Conservation (phyloP, 768 basidiomycete species). For the Kwoniella dejecticola region DNA sequence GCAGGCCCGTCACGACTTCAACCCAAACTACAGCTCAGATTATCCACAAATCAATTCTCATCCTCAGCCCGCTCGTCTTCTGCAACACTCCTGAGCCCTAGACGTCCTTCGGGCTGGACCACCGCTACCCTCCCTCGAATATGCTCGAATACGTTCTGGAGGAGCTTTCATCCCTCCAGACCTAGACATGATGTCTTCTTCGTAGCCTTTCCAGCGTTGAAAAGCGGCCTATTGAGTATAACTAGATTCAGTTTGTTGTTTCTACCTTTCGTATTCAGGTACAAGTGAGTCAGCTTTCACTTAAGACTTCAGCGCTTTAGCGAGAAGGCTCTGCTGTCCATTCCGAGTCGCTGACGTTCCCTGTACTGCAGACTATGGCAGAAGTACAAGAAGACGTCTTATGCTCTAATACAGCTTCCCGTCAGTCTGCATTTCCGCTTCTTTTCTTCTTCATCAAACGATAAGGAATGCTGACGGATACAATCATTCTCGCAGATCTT, state of each 20-base stretch:
- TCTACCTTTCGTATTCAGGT: conserved; percentile 48
- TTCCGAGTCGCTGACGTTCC: neutral
- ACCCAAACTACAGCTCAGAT: too few species aligned
- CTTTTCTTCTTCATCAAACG: neutral
- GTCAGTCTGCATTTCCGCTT: conserved; percentile 38
- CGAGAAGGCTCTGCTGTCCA: too few species aligned
- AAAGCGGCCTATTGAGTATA: conserved; percentile 56
- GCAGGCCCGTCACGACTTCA: too few species aligned
- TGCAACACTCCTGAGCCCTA: too few species aligned
- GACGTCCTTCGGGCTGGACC: too few species aligned
- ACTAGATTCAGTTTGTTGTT: conserved; percentile 55
- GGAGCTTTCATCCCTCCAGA: conserved; percentile 53
- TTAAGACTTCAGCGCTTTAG: too few species aligned
- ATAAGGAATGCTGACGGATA: neutral
- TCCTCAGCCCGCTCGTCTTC: too few species aligned
- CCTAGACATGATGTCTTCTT: conserved; percentile 57
- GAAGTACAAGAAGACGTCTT: conserved; percentile 54
- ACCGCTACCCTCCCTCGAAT: too few species aligned
- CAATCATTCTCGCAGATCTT: conserved; percentile 50
- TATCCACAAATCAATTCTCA: too few species aligned
- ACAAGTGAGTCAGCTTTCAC: conserved; percentile 42
- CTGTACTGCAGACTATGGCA: conserved; percentile 53
- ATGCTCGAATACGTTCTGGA: neutral
- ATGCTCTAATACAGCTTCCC: conserved; percentile 57
- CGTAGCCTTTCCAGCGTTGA: conserved; percentile 58